phyloP scores from a whole-genome alignment of 805 yeast species.

The Grigorovia transvaalensis region DNA sequence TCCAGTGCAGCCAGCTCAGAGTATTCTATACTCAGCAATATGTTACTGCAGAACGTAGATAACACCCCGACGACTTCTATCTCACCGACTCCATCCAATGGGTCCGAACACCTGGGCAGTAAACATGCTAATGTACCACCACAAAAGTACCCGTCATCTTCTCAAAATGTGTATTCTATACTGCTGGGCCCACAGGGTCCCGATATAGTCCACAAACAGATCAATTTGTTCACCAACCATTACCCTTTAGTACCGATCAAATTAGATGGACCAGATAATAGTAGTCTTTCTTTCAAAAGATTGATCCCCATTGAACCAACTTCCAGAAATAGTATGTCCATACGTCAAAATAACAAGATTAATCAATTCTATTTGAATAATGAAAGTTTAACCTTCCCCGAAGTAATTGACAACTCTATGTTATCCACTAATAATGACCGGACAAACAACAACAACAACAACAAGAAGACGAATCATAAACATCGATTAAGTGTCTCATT shows the following conservation, averaged over 20 bases:
- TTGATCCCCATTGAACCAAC: slow-evolving; percentile 10
- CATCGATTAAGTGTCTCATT: slow-evolving; percentile 12
- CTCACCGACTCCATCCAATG: not conserved
- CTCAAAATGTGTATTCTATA: slow-evolving; percentile 16
- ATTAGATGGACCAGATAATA: not conserved
- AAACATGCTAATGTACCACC: slow-evolving; percentile 4
- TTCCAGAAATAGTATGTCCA: slow-evolving; percentile 5
- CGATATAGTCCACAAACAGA: slow-evolving; percentile 17
- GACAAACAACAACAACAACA: too few relatives aligned
- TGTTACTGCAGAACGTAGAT: slow-evolving; percentile 34
- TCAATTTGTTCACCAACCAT: slow-evolving; percentile 22
- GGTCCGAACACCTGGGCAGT: not conserved
- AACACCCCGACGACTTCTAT: not conserved
- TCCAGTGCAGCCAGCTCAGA: slow-evolving; percentile 68
- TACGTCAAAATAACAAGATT: slow-evolving; percentile 23
- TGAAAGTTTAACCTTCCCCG: slow-evolving; percentile 43
- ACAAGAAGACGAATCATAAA: slow-evolving; percentile 6
- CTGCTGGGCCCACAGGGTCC: slow-evolving; percentile 21
- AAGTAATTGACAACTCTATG: slow-evolving; percentile 32
- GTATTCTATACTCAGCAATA: slow-evolving; percentile 56
- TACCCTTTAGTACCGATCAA: slow-evolving; percentile 25
- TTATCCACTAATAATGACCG: not conserved
- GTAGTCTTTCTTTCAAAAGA: slow-evolving; percentile 17
- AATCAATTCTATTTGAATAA: slow-evolving; percentile 62
- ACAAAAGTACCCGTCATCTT: slow-evolving; percentile 14